These are phyloP conservation scores for Spatholobus suberectus DNA, from an alignment of 306 rosid species.

Conservation along the genomic window DNA sequence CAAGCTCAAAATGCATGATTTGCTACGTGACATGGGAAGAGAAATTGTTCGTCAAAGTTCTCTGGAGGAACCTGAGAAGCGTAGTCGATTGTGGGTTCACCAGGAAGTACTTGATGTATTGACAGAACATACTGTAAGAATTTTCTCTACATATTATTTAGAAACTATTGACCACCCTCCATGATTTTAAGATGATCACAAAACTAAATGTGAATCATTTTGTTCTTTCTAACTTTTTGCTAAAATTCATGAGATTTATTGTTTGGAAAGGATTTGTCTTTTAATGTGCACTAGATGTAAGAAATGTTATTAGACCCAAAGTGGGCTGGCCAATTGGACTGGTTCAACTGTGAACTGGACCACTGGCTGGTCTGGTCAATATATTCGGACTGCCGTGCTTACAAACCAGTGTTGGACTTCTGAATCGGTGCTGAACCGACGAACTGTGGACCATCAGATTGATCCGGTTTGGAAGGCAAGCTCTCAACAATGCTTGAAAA, in stretches of 20 bases:
- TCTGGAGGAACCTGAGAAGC: constrained; percentile 11
- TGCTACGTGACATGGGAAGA: constrained; percentile 50
- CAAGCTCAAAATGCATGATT: constrained; percentile 38
- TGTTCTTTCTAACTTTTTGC: neutral
- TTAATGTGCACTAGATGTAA: neutral
- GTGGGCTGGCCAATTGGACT: too few relatives aligned
- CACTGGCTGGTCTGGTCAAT: too few relatives aligned
- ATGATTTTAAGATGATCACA: neutral
- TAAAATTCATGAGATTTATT: neutral
- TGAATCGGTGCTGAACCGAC: too few relatives aligned
- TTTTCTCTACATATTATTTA: too few relatives aligned
- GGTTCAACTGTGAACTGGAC: too few relatives aligned
- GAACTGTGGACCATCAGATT: too few relatives aligned
- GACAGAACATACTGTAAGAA: neutral
- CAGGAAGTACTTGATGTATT: constrained; percentile 32
- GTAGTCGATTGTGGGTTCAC: constrained; percentile 31
- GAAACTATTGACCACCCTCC: neutral
- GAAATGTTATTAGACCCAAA: too few relatives aligned
- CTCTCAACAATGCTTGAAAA: too few relatives aligned
- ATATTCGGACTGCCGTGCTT: too few relatives aligned
- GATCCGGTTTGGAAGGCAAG: too few relatives aligned
- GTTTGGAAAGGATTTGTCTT: neutral
- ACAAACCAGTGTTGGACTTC: too few relatives aligned
- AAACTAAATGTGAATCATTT: neutral
- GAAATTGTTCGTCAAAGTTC: constrained; percentile 38